A percentile compares a stretch with the other conserved stretches of the same genome.
These are phyloP conservation scores for Amauroascus niger DNA, from an alignment of 2,329 filamentous ascomycete species.

Conservation along the genomic window DNA sequence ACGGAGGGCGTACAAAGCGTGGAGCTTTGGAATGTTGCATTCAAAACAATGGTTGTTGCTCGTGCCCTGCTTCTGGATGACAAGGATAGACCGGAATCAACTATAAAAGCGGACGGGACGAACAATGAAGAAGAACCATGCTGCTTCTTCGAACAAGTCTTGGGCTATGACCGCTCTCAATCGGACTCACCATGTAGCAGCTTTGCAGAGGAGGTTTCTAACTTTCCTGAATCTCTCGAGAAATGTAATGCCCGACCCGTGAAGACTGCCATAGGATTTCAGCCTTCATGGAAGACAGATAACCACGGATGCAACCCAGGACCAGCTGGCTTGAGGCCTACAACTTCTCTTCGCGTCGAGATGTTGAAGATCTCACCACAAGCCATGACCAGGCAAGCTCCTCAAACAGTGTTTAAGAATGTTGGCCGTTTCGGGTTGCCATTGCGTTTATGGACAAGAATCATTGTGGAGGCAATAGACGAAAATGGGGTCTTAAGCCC, in stretches of 20 bases:
- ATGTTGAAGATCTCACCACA: slow-evolving; percentile 4
- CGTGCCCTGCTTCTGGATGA: slow-evolving; percentile 28
- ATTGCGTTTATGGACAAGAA: slow-evolving; percentile 24
- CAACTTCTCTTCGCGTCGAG: not conserved
- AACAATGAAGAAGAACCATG: slow-evolving; percentile 1
- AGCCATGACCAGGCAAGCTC: not conserved
- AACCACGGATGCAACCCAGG: not conserved
- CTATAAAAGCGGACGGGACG: not conserved
- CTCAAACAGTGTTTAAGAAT: slow-evolving; percentile 13
- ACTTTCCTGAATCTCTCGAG: not conserved
- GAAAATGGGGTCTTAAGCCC: slow-evolving; percentile 22
- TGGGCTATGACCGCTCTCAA: not conserved
- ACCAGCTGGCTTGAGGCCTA: not conserved
- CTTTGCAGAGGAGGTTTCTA: slow-evolving; percentile 8
- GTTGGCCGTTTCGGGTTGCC: slow-evolving; percentile 24
- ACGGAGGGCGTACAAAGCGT: slow-evolving; percentile 20
- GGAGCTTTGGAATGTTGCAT: slow-evolving; percentile 24
- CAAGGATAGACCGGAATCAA: slow-evolving; percentile 16
- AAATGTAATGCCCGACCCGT: not conserved
- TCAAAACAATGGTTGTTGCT: slow-evolving; percentile 24
- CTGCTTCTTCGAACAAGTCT: not conserved
- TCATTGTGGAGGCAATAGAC: slow-evolving; percentile 25
- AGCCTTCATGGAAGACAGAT: not conserved
- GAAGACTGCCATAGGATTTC: not conserved
- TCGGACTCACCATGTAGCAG: not conserved